Conservation (phyloP, 805 yeast species). For the Ogataea pini region DNA sequence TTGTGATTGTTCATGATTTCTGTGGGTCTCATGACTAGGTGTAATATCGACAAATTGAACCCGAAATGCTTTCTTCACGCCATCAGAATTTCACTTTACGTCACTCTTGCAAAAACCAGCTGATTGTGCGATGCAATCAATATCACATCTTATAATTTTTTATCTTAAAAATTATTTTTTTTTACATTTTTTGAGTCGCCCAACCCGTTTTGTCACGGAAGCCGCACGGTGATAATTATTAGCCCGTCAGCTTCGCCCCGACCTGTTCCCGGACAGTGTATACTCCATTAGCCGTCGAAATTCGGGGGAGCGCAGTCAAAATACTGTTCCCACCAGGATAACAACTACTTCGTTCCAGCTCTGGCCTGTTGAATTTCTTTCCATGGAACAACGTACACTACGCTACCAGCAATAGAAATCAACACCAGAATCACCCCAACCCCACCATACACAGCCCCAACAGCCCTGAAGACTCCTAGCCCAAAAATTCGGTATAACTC, state of each 20-base stretch:
- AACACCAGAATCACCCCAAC: constrained; percentile 47
- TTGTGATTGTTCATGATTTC: background rate
- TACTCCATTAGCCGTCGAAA: no score
- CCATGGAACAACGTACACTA: constrained; percentile 35
- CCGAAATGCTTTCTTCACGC: background rate
- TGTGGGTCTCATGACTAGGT: background rate
- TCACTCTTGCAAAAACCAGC: background rate
- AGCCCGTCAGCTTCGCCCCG: background rate
- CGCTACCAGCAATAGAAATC: constrained; percentile 38
- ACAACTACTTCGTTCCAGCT: no score
- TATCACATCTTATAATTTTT: background rate
- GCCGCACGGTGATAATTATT: background rate
- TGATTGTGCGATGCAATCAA: no score
- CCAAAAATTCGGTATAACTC: constrained; percentile 48
- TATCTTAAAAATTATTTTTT: background rate
- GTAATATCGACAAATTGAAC: background rate
- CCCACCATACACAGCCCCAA: constrained; percentile 61
- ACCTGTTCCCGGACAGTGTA: no score
- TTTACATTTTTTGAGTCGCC: background rate
- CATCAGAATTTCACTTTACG: background rate
- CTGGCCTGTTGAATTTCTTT: constrained; percentile 9
- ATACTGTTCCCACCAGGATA: no score
- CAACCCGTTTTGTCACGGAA: background rate
- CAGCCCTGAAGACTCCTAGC: constrained; percentile 56
- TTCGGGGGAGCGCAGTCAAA: no score